Evolutionary conservation across 768 basidiomycete species (phyloP).

Genomic region (Steccherinum ochraceum): DNA sequence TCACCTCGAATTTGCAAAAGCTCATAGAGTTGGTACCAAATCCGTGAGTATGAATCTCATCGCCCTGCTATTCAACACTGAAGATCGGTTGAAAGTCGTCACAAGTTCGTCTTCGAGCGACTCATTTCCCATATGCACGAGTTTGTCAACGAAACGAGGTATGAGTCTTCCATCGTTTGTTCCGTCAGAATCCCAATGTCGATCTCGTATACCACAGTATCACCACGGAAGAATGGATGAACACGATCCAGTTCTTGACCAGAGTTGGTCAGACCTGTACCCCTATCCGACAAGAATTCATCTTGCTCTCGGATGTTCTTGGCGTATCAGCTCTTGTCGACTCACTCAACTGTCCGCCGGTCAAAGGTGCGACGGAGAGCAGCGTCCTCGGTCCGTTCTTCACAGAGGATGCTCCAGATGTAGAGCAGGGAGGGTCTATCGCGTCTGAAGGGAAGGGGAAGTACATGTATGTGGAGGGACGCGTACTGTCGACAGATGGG

Average conservation of each 20-base stretch:
- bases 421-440: conserved; percentile 64
- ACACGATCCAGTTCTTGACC: conserved; percentile 73
- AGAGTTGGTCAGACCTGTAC: conserved; percentile 67
- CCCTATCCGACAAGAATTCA: conserved; percentile 61
- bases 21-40: conserved; percentile 31
- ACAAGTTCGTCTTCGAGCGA: conserved; percentile 40
- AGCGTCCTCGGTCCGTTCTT: conserved; percentile 82
- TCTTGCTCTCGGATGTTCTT: conserved; percentile 77
- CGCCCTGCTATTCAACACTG: conserved; percentile 6
- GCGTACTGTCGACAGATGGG: conserved; percentile 52
- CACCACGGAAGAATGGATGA: conserved; percentile 85
- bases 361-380: conserved; percentile 59
- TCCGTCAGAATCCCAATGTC: not conserved
- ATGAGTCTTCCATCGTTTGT: conserved; percentile 8
- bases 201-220: no score
- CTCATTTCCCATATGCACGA: conserved; percentile 68
- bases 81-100: conserved; percentile 25
- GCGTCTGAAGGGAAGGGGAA: conserved; percentile 86
- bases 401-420: conserved; percentile 67
- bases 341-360: conserved; percentile 60
- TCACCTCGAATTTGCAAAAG: conserved; percentile 42
- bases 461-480: conserved; percentile 76
- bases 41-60: conserved; percentile 26
- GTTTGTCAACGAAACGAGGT: conserved; percentile 67
- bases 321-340: conserved; percentile 79